phyloP scores from a whole-genome alignment of 2,329 filamentous ascomycete species.

The Chaetomium strumarium region DNA sequence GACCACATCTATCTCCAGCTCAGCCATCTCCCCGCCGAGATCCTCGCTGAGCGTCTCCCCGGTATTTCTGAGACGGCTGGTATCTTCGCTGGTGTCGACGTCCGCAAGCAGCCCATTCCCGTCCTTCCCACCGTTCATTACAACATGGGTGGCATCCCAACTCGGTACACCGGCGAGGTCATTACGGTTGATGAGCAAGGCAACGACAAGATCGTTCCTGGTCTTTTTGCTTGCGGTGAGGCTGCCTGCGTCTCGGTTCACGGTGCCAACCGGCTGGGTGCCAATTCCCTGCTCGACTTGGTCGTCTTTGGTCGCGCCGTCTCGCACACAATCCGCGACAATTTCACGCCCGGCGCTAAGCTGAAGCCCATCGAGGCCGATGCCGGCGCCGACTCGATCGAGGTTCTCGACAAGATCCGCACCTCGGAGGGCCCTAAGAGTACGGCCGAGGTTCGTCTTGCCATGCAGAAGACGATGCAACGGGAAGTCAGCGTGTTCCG shows the following conservation, averaged over 20 bases:
- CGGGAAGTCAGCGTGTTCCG: constrained; percentile 95
- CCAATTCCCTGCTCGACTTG: constrained; percentile 95
- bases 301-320: constrained; percentile 97
- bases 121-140: constrained; percentile 97
- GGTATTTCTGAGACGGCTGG: constrained; percentile 98
- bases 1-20: constrained; percentile 99
- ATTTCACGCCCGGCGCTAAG: constrained; percentile 75
- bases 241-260: constrained; percentile 97
- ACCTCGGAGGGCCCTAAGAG: constrained; percentile 78
- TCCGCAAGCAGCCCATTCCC: constrained; percentile 93
- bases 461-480: constrained; percentile 99
- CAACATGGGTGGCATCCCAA: constrained; percentile 99
- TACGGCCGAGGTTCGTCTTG: constrained; percentile 79
- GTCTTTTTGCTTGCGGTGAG: constrained; percentile 94
- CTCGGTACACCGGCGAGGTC: constrained; percentile 94
- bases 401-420: constrained; percentile 77
- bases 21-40: constrained; percentile 85
- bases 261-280: constrained; percentile 94
- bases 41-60: constrained; percentile 91
- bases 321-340: constrained; percentile 93
- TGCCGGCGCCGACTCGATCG: constrained; percentile 81
- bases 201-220: constrained; percentile 87
- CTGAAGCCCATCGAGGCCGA: constrained; percentile 77
- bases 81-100: constrained; percentile 95
- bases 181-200: constrained; percentile 80